Conservation (phyloP, 1,284 basidiomycete species). For the Trichosporon sp. region DNA sequence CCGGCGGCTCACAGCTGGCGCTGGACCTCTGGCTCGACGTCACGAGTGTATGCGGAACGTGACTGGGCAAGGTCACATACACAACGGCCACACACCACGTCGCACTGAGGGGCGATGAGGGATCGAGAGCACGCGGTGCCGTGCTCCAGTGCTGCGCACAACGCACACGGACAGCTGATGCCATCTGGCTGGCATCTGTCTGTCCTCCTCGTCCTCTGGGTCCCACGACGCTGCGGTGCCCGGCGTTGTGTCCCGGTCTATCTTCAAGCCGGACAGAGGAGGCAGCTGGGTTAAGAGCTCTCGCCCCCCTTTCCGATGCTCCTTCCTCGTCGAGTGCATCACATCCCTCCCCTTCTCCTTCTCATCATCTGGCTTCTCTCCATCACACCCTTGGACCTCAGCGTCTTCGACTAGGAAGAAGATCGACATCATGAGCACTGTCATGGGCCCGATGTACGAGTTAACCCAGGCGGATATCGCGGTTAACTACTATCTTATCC, state of each 20-base stretch:
- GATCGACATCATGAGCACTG: background rate
- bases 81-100: background rate
- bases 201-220: too few relatives aligned
- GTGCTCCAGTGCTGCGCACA: background rate
- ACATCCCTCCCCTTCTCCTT: background rate
- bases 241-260: background rate
- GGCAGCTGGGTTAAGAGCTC: background rate
- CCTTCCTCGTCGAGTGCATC: too few relatives aligned
- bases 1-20: background rate
- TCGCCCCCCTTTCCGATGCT: background rate
- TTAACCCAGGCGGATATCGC: constrained; percentile 6
- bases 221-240: background rate
- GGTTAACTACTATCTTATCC: constrained; percentile 3
- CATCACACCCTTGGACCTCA: background rate
- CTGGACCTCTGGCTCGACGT: background rate
- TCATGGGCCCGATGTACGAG: background rate
- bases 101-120: background rate
- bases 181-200: background rate
- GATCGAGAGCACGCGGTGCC: background rate
- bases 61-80: background rate
- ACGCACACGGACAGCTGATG: background rate
- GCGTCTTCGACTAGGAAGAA: background rate
- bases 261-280: background rate
- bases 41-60: background rate
- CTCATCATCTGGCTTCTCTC: background rate